Conservation (phyloP, 768 basidiomycete species). For the Leccinum ochraceum region DNA sequence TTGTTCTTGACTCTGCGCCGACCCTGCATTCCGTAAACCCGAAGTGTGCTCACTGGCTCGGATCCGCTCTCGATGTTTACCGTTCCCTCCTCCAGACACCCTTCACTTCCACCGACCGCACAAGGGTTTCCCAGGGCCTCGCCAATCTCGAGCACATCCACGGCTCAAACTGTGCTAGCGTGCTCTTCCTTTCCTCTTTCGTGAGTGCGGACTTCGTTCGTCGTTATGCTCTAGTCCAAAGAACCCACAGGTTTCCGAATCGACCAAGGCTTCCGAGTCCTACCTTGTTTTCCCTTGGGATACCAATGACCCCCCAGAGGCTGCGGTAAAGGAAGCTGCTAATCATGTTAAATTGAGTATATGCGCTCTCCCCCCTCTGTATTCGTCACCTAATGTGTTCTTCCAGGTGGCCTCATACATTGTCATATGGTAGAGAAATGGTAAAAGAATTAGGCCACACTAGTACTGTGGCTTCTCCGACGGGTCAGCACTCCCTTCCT, state of each 20-base stretch:
- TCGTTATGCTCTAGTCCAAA: conserved; percentile 11
- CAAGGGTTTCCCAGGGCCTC: conserved; percentile 19
- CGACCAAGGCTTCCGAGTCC: conserved; percentile 34
- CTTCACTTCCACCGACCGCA: conserved; percentile 13
- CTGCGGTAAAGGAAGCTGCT: conserved; percentile 20
- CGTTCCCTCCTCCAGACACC: conserved; percentile 31
- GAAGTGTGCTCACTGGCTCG: conserved; percentile 53
- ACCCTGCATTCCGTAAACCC: conserved; percentile 8
- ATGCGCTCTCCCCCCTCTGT: background rate
- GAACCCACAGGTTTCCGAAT: conserved; percentile 11
- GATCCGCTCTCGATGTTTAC: conserved; percentile 33
- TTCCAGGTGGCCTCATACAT: conserved; percentile 6
- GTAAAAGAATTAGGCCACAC: conserved; percentile 71
- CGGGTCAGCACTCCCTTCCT: conserved; percentile 91
- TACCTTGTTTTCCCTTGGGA: conserved; percentile 84
- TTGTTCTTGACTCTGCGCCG: conserved; percentile 1
- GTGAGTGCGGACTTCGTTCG: conserved; percentile 17
- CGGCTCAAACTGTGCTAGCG: conserved; percentile 57
- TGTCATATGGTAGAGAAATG: conserved; percentile 32
- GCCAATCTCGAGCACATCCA: conserved; percentile 45
- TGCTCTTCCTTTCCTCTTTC: conserved; percentile 22
- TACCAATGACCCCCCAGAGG: conserved; percentile 79
- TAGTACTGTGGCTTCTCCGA: conserved; percentile 66
- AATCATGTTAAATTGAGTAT: conserved; percentile 21
- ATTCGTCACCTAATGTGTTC: background rate